Conservation (phyloP, 192 early-diverging fungal species). For the Podila epicladia region DNA sequence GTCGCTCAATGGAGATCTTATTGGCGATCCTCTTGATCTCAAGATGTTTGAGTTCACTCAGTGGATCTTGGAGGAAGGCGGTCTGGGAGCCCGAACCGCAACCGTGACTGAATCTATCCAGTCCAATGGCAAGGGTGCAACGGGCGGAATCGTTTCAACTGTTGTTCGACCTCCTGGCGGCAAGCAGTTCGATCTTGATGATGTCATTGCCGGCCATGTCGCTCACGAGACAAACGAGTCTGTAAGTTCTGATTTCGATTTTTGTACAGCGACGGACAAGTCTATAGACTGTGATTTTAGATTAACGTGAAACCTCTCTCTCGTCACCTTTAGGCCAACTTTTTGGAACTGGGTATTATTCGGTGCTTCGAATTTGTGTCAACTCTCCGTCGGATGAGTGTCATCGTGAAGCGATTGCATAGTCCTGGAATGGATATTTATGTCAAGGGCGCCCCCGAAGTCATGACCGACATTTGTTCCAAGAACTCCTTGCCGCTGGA, state of each 20-base stretch:
- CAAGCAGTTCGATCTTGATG: constrained; percentile 66
- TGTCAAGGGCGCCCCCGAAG: constrained; percentile 98
- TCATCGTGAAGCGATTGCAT: constrained; percentile 81
- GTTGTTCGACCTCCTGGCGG: constrained; percentile 89
- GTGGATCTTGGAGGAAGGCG: constrained; percentile 94
- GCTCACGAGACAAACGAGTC: constrained; percentile 17
- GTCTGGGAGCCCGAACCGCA: constrained; percentile 33
- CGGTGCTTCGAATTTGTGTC: constrained; percentile 95
- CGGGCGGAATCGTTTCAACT: constrained; percentile 70
- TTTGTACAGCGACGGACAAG: no score
- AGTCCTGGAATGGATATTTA: constrained; percentile 81
- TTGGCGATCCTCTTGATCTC: constrained; percentile 97
- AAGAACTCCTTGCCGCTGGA: constrained; percentile 86
- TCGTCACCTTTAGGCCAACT: constrained; percentile 11
- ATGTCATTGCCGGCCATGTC: constrained; percentile 41
- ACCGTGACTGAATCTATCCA: constrained; percentile 14
- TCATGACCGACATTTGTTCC: constrained; percentile 87
- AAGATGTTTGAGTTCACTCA: constrained; percentile 98
- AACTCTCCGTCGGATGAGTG: constrained; percentile 89
- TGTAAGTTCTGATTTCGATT: neutral
- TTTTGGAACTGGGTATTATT: constrained; percentile 81
- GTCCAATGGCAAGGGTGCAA: neutral
- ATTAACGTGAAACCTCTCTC: neutral
- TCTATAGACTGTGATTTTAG: no score
- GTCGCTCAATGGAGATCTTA: constrained; percentile 84